These are phyloP conservation scores for Cymbidium sinense DNA, from an alignment of 106 monocot species.

Conservation along the genomic window DNA sequence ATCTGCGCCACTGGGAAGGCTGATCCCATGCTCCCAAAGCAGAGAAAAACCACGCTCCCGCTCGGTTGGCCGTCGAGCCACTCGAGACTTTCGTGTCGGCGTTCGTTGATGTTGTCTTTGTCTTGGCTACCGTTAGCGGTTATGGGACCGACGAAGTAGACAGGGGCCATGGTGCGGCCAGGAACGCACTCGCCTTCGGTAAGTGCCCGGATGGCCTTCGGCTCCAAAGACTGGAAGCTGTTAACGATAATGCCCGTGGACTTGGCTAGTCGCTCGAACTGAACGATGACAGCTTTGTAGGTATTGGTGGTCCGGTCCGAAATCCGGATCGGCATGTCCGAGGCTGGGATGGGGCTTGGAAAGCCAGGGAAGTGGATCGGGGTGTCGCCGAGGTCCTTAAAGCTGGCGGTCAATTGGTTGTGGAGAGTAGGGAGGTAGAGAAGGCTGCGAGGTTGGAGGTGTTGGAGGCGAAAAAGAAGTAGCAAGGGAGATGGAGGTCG, in stretches of 20 bases:
- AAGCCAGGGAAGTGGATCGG: constrained; percentile 28
- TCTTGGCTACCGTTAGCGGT: constrained; percentile 1
- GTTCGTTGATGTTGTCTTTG: not conserved
- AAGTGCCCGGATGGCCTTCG: constrained; percentile 18
- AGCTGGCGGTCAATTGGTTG: constrained; percentile 2
- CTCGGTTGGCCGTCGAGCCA: constrained; percentile 61
- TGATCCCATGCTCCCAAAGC: constrained; percentile 59
- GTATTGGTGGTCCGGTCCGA: constrained; percentile 11
- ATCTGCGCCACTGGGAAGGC: constrained; percentile 38
- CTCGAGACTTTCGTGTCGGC: constrained; percentile 20
- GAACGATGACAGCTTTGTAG: constrained; percentile 1
- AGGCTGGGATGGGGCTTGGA: constrained; percentile 15
- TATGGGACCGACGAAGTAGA: constrained; percentile 52
- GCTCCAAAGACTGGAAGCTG: constrained; percentile 44
- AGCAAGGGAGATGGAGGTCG: constrained; percentile 11
- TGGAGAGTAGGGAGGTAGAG: constrained; percentile 3
- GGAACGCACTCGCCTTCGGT: constrained; percentile 18
- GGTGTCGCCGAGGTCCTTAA: constrained; percentile 20
- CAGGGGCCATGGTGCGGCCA: constrained; percentile 16
- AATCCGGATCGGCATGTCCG: constrained; percentile 10
- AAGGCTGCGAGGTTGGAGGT: constrained; percentile 11
- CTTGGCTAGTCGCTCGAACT: not conserved
- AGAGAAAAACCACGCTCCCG: constrained; percentile 63
- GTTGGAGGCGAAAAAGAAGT: constrained; percentile 13
- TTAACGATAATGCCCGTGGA: constrained; percentile 40